Evolutionary conservation across 2,329 filamentous ascomycete species (phyloP).

Genomic region (Rutstroemia sydowiana): DNA sequence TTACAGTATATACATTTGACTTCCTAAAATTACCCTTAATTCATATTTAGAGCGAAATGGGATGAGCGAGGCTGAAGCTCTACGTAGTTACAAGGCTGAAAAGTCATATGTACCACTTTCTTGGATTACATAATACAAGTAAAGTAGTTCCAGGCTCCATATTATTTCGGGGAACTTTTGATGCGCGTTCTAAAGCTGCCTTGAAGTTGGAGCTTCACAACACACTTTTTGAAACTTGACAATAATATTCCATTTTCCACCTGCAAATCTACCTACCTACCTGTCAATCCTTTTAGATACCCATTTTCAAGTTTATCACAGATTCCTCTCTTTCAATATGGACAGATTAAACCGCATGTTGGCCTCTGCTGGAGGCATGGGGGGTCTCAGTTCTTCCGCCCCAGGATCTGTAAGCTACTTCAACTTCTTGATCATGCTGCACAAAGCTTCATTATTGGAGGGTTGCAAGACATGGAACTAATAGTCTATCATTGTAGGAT

Average conservation of each 20-base stretch:
- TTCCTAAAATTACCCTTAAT: too few relatives aligned
- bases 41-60: neutral
- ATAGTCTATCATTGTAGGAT: slow-evolving; percentile 49
- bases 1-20: too few relatives aligned
- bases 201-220: slow-evolving; percentile 13
- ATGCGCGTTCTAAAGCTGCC: slow-evolving; percentile 15
- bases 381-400: slow-evolving; percentile 45
- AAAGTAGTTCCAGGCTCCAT: too few relatives aligned
- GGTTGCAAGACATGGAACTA: slow-evolving; percentile 4
- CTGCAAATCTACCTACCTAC: too few relatives aligned
- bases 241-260: too few relatives aligned
- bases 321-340: slow-evolving; percentile 46
- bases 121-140: neutral
- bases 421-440: neutral
- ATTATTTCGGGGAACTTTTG: neutral
- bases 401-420: slow-evolving; percentile 51
- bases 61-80: slow-evolving; percentile 2
- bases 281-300: slow-evolving; percentile 7
- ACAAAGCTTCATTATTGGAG: slow-evolving; percentile 7
- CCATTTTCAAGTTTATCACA: neutral
- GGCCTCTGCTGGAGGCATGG: slow-evolving; percentile 65
- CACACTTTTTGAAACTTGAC: slow-evolving; percentile 10
- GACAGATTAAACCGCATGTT: slow-evolving; percentile 89
- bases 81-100: slow-evolving; percentile 7
- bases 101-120: neutral